These are phyloP conservation scores for Moniliella sp. DNA, from an alignment of 1,284 basidiomycete species.

Conservation along the genomic window DNA sequence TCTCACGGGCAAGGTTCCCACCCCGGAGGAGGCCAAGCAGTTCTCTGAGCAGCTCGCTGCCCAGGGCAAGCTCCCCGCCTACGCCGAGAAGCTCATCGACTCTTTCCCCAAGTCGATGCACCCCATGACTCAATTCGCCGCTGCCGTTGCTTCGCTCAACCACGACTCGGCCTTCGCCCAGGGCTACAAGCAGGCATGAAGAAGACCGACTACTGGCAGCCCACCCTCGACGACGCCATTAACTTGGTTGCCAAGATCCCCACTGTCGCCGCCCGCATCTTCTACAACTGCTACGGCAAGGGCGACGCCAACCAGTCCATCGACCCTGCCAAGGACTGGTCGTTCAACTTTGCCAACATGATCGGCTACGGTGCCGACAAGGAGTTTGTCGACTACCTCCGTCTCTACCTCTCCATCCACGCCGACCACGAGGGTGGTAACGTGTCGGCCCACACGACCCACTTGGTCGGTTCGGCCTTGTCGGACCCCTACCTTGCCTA, in stretches of 20 bases:
- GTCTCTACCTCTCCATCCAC: constrained; percentile 94
- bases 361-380: constrained; percentile 76
- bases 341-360: constrained; percentile 69
- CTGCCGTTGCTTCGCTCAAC: constrained; percentile 47
- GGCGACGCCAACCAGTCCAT: constrained; percentile 72
- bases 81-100: constrained; percentile 32
- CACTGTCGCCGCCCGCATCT: constrained; percentile 71
- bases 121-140: constrained; percentile 33
- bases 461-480: constrained; percentile 87
- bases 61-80: constrained; percentile 24
- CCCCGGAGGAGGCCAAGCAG: constrained; percentile 22
- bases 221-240: constrained; percentile 86
- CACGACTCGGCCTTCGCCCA: constrained; percentile 92
- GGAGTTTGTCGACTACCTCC: constrained; percentile 77
- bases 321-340: constrained; percentile 71
- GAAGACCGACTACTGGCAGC: constrained; percentile 93
- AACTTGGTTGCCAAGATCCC: constrained; percentile 94
- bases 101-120: constrained; percentile 33
- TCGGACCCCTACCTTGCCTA: constrained; percentile 94
- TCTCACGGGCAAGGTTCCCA: constrained; percentile 28
- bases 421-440: constrained; percentile 96
- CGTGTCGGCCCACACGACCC: constrained; percentile 58
- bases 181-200: constrained; percentile 70
- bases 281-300: constrained; percentile 57
- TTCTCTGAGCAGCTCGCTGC: constrained; percentile 26